Conservation (phyloP, 352 stramenopile genomes). For the Paralagenidium karlingii region DNA sequence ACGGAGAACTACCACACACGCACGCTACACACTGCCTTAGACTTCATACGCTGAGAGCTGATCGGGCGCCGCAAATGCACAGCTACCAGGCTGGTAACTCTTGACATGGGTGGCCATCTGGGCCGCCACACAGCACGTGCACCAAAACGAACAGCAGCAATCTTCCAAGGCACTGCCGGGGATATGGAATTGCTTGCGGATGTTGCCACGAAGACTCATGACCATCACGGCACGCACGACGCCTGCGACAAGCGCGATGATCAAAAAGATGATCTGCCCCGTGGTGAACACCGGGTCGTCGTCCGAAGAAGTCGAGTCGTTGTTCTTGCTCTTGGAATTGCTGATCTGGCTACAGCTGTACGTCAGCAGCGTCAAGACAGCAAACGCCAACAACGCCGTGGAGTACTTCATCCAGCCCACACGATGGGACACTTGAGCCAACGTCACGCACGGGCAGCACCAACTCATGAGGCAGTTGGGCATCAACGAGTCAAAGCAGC, state of each 20-base stretch:
- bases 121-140: conserved; percentile 32
- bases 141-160: conserved; percentile 18
- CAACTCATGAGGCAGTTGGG: conserved; percentile 15
- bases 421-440: conserved; percentile 14
- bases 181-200: conserved; percentile 6
- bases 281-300: too few relatives aligned
- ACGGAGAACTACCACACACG: too few relatives aligned
- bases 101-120: conserved; percentile 53
- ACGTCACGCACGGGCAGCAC: conserved; percentile 14
- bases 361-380: not conserved
- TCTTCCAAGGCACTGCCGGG: conserved; percentile 9
- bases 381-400: conserved; percentile 1
- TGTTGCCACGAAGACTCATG: not conserved
- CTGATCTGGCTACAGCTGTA: too few relatives aligned
- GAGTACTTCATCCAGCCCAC: conserved; percentile 6
- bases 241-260: too few relatives aligned
- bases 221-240: too few relatives aligned
- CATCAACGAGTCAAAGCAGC: conserved; percentile 11
- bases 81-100: conserved; percentile 35
- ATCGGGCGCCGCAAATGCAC: conserved; percentile 15
- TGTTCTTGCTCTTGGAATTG: too few relatives aligned
- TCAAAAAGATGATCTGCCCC: too few relatives aligned
- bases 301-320: too few relatives aligned
- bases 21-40: too few relatives aligned
- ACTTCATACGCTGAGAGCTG: conserved; percentile 9